Evolutionary conservation across 768 basidiomycete genomes (phyloP), one percentile per base, ranked within the genome.

Genomic region (Fomitopsis pulvina): DNA sequence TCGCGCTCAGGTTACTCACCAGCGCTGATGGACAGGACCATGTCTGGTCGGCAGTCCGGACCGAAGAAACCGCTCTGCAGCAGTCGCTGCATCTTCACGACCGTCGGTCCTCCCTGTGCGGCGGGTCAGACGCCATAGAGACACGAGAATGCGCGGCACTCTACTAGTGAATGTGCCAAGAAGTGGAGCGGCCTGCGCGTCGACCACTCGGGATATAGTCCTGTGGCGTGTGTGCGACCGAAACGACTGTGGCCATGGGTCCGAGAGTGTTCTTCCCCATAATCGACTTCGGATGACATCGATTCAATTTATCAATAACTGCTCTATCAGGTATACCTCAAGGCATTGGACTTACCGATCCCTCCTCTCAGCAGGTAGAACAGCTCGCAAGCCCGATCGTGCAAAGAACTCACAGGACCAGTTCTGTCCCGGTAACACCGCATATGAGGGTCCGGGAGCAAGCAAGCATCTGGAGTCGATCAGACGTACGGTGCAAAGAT

Each of bases 351-450:
- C 64, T 39, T 43, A 71, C 71, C 74, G 48, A 62, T 72, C 2
- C 76, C 76, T 6, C 78, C 78, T 21, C 63, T 52, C 10, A 79
- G 53, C 6, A 67, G 61, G 54, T 75, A 76, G 60, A 69, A 78
- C 9, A 76, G 58, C 54, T 78, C 76, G 57, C 77, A 78, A 12
- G 76, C 77, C 37, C 77, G 57, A 54, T 79, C 77, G 48, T 78
- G 76, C 41, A 79, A 52, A 1, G 75, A 77, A 58, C 76, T 76
- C 29, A 75, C 74, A 24, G 76, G 73, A 1, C 77, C 77, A 4
- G 75, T 69, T 42, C 76, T 78, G 5, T 37, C n/a, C n/a, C n/a
- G n/a, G 41, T 4, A 37, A 25, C 27, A 21, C 10, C 5, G 25
- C 24, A 18, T 12, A 32, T 45, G 16, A 64, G 52, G 2, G 52